Conservation (phyloP, 106 monocot species). For the Dendrobium chrysotoxum region DNA sequence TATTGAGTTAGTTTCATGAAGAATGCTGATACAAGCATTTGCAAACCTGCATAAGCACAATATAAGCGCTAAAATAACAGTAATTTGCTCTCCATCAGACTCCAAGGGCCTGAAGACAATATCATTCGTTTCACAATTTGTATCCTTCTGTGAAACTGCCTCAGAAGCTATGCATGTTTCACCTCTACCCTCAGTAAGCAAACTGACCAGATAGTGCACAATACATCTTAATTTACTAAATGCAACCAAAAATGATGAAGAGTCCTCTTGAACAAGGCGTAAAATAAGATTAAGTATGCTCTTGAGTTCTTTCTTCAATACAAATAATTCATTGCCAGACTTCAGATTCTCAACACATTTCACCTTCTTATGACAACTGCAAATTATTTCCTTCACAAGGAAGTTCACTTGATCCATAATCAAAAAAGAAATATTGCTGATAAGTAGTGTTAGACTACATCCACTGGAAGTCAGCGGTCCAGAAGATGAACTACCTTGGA, state of each 20-base stretch:
- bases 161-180: not conserved
- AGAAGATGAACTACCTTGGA: conserved; percentile 6
- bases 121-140: conserved; percentile 15
- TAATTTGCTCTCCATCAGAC: conserved; percentile 8
- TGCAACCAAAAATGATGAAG: conserved; percentile 27
- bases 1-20: conserved; percentile 27
- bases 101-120: not conserved
- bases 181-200: not conserved
- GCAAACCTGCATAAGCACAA: conserved; percentile 26
- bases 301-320: conserved; percentile 33
- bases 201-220: conserved; percentile 21
- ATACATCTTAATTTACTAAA: conserved; percentile 32
- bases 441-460: conserved; percentile 11
- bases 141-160: conserved; percentile 19
- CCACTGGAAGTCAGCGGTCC: conserved; percentile 3
- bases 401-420: conserved; percentile 32
- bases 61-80: conserved; percentile 17
- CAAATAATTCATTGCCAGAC: conserved; percentile 4
- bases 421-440: conserved; percentile 17
- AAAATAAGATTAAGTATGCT: conserved; percentile 38
- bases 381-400: conserved; percentile 18
- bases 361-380: conserved; percentile 3
- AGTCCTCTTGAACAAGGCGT: conserved; percentile 39
- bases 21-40: conserved; percentile 31
- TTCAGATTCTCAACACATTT: not conserved